Base-by-base conservation (phyloP, 2,329 filamentous ascomycete species). In the Westerdykella aurantiaca region DNA sequence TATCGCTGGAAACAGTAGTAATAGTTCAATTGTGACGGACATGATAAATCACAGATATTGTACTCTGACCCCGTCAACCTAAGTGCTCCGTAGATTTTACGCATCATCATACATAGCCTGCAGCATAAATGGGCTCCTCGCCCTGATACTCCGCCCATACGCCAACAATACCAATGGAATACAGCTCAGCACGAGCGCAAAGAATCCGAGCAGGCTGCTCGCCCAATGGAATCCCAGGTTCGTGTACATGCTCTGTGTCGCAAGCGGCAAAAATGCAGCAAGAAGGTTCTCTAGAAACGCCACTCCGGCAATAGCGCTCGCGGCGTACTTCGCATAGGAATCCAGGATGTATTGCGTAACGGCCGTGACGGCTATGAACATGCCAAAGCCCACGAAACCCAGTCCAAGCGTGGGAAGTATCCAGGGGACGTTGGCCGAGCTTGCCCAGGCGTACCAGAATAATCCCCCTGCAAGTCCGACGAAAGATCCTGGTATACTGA, bases 401-500 rank as follows among this genome's bases (percentile, higher is more conserved):
- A 78, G 63, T 0, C 73, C 72, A 13, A 75, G 58, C 0, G 70
- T 66, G 0, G 75, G 74, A 5, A 69, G 63, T 5, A 73, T 69
- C 75, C 75, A 78, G 1, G 64, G 71, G 0, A 75, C 34, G 2
- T 38, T 42, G 0, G 71, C 51, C 35, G 68, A 73, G 1, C 67
- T 64, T 1, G 72, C 72, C 75, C 74, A 78, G 0, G 65, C 75
- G 47, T 77, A 78, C 25, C 69, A 64, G 47, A 78, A 76, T 60
- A 77, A 68, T 12, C 75, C 75, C 1, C 69, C 74, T 0, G 66
- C 60, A 31, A 76, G 67, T 2, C 72, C 72, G 22, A 75, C 23
- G 37, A 77, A 72, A 2, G 69, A 70, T 1, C 60, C 71, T 1
- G 67, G 60, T 10, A 73, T 64, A 39, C 59, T 65, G 34, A 73